Evolutionary conservation across 2,329 filamentous ascomycete species (phyloP).

Genomic region (Colletotrichum siamense): DNA sequence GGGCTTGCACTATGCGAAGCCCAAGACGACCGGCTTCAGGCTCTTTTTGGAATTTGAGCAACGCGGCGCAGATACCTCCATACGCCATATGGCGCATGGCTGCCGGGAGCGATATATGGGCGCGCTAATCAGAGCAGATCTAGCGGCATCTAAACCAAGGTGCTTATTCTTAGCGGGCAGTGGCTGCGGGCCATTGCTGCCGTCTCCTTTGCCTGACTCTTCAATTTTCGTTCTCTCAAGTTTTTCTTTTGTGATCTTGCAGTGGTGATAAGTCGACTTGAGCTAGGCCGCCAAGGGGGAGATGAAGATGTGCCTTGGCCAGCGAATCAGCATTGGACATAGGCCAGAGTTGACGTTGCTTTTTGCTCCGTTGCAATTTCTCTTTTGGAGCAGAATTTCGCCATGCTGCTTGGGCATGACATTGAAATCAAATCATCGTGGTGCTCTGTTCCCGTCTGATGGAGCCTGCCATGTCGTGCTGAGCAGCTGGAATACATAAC

Average conservation of each 20-base stretch:
- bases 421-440: neutral
- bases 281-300: neutral
- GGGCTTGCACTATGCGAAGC: neutral
- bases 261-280: neutral
- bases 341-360: neutral
- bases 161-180: constrained; percentile 13
- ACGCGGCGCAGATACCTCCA: neutral
- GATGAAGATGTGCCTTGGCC: neutral
- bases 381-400: neutral
- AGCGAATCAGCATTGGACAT: neutral
- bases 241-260: neutral
- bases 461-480: neutral
- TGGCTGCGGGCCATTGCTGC: constrained; percentile 13
- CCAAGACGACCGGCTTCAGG: neutral
- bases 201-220: neutral
- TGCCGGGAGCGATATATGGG: neutral
- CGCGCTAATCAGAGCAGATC: neutral
- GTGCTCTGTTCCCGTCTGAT: neutral
- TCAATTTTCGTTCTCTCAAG: neutral
- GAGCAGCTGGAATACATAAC: constrained; percentile 7
- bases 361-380: neutral
- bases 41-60: neutral
- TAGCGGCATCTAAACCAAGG: neutral
- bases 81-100: neutral
- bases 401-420: neutral